A percentile compares a stretch with the other conserved stretches of the same genome.
These are phyloP conservation scores for Podospora tetraspora DNA, from an alignment of 495 filamentous ascomycete species.

Conservation along the genomic window DNA sequence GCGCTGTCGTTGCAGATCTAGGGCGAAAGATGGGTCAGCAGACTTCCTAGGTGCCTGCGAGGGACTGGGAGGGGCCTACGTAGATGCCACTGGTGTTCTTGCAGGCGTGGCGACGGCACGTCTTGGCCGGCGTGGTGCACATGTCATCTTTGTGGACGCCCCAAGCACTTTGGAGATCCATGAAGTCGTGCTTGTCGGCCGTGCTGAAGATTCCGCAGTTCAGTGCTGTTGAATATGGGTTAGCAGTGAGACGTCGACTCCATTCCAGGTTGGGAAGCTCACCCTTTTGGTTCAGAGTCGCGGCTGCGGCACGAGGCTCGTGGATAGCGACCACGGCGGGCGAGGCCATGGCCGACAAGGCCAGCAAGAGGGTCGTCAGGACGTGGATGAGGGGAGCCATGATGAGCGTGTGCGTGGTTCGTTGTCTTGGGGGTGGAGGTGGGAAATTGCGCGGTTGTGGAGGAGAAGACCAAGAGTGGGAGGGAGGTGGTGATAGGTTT, in stretches of 20 bases:
- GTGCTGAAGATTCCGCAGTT: not conserved
- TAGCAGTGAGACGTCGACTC: not conserved
- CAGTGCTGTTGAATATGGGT: not conserved
- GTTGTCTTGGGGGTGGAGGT: not conserved
- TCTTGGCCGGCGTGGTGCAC: constrained; percentile 1
- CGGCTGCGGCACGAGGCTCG: not conserved
- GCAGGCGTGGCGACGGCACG: not conserved
- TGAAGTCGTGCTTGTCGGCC: constrained; percentile 1
- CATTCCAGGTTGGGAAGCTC: not conserved
- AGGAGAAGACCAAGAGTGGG: not conserved
- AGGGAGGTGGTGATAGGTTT: not conserved
- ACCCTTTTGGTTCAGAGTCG: not conserved
- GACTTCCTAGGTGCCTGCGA: too few relatives aligned
- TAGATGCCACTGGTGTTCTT: constrained; percentile 9
- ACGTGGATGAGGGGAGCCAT: not conserved
- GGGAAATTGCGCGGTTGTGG: not conserved
- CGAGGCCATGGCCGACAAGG: not conserved
- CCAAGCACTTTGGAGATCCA: not conserved
- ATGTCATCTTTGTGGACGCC: too few relatives aligned
- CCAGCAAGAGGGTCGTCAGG: not conserved
- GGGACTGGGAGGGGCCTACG: not conserved
- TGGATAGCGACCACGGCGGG: not conserved
- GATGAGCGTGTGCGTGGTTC: not conserved
- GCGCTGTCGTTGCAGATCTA: constrained; percentile 6
- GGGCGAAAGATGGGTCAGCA: not conserved